phyloP scores from a whole-genome alignment of 176 grass and related monocot genomes.

The Zoysia japonica region DNA sequence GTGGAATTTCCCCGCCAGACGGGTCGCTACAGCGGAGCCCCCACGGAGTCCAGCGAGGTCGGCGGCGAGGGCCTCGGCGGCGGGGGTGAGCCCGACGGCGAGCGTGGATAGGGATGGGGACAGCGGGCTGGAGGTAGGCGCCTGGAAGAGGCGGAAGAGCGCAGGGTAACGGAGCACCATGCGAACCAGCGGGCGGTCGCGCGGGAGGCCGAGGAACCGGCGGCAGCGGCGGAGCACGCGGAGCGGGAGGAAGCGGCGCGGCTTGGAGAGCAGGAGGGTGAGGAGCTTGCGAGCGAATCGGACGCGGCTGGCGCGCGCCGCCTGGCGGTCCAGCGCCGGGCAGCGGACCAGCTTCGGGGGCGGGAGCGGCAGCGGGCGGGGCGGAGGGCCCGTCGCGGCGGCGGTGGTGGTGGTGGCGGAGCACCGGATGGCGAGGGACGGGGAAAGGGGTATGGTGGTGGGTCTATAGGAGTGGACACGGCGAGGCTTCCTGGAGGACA shows the following conservation, averaged over 20 bases:
- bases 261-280: conserved; percentile 80
- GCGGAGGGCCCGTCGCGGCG: background rate
- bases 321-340: conserved; percentile 62
- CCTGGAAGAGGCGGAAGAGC: conserved; percentile 64
- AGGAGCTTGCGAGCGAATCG: conserved; percentile 73
- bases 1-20: conserved; percentile 55
- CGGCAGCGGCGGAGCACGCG: conserved; percentile 65
- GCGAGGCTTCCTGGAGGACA: background rate
- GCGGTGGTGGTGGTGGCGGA: background rate
- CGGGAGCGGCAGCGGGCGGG: conserved; percentile 3
- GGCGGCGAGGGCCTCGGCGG: conserved; percentile 43
- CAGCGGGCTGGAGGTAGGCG: conserved; percentile 36
- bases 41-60: conserved; percentile 31
- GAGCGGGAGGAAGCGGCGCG: conserved; percentile 72
- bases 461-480: background rate
- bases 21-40: background rate
- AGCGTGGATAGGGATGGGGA: conserved; percentile 44
- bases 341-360: conserved; percentile 61
- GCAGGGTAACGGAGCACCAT: conserved; percentile 75
- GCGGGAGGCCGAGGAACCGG: conserved; percentile 57
- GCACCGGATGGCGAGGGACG: background rate
- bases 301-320: conserved; percentile 58
- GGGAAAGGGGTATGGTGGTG: background rate
- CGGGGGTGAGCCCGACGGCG: conserved; percentile 63
- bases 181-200: conserved; percentile 47